Conservation (phyloP, 106 monocot genomes). For the Platanthera guangdongensis region DNA sequence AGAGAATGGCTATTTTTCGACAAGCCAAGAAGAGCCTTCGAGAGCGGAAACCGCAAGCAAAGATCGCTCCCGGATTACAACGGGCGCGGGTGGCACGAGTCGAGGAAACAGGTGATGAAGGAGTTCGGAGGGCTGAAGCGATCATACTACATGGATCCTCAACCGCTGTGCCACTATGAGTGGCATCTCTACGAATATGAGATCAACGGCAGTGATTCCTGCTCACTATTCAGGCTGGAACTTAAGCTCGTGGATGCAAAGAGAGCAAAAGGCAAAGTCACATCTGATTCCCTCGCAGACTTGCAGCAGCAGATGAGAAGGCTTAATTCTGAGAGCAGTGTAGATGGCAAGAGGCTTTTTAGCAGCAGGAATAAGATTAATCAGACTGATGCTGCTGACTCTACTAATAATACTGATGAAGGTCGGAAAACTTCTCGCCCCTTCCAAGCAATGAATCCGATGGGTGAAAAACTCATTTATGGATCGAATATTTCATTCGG, state of each 20-base stretch:
- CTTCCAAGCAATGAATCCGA: no score
- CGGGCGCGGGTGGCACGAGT: slow-evolving; percentile 98
- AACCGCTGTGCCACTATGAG: slow-evolving; percentile 56
- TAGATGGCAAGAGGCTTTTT: no score
- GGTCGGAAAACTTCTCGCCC: no score
- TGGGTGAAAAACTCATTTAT: no score
- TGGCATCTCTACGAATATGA: slow-evolving; percentile 98
- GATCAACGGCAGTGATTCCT: slow-evolving; percentile 70
- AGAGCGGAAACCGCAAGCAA: slow-evolving; percentile 91
- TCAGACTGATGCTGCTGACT: no score
- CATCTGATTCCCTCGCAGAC: slow-evolving; percentile 33
- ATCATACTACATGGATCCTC: slow-evolving; percentile 99
- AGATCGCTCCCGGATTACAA: slow-evolving; percentile 91
- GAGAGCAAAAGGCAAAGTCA: slow-evolving; percentile 56
- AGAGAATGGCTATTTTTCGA: slow-evolving; percentile 99
- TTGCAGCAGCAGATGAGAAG: slow-evolving; percentile 70
- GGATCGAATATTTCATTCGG: no score
- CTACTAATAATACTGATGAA: no score
- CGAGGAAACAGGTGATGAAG: slow-evolving; percentile 92
- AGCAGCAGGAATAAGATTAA: no score
- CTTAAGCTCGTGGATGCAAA: slow-evolving; percentile 73
- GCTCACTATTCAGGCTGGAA: slow-evolving; percentile 76
- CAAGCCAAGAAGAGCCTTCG: slow-evolving; percentile 94
- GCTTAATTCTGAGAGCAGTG: slow-evolving; percentile 14
- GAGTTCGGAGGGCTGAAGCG: slow-evolving; percentile 89